Percentiles rank a stretch among this genome's conserved stretches.
Evolutionary conservation across 371 early-diverging fungal species (phyloP).

Genomic region (Zancudomyces culisetae): DNA sequence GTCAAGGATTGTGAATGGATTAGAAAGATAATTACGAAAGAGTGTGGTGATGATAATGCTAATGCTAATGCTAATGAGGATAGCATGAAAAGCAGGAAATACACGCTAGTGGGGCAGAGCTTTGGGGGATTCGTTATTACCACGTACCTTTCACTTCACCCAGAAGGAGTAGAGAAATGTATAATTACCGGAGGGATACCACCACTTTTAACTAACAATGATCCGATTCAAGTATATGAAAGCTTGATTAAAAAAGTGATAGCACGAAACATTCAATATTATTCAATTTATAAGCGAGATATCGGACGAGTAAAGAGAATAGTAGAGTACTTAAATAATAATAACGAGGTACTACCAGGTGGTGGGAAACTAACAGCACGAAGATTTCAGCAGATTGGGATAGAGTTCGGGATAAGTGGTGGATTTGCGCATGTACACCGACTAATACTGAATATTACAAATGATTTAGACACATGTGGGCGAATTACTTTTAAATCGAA

Average conservation of each 20-base stretch:
- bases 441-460: conserved; percentile 28
- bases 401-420: conserved; percentile 39
- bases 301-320: conserved; percentile 38
- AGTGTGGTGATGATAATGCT: conserved; percentile 1
- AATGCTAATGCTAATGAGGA: conserved; percentile 2
- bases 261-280: conserved; percentile 38
- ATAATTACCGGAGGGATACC: conserved; percentile 58
- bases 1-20: conserved; percentile 49
- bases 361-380: conserved; percentile 45
- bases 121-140: conserved; percentile 56
- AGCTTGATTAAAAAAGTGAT: conserved; percentile 38
- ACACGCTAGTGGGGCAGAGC: conserved; percentile 42
- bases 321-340: conserved; percentile 27
- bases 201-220: conserved; percentile 36
- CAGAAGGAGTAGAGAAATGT: conserved; percentile 38
- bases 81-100: conserved; percentile 20
- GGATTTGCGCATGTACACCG: conserved; percentile 45
- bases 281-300: conserved; percentile 40
- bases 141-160: conserved; percentile 47
- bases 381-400: conserved; percentile 50
- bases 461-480: conserved; percentile 29
- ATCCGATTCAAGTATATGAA: conserved; percentile 40
- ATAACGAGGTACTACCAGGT: conserved; percentile 33
- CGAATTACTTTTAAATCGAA: conserved; percentile 31
- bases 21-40: conserved; percentile 30